Conservation (phyloP, 176 grass and related monocot genomes). For the Carex parvula region DNA sequence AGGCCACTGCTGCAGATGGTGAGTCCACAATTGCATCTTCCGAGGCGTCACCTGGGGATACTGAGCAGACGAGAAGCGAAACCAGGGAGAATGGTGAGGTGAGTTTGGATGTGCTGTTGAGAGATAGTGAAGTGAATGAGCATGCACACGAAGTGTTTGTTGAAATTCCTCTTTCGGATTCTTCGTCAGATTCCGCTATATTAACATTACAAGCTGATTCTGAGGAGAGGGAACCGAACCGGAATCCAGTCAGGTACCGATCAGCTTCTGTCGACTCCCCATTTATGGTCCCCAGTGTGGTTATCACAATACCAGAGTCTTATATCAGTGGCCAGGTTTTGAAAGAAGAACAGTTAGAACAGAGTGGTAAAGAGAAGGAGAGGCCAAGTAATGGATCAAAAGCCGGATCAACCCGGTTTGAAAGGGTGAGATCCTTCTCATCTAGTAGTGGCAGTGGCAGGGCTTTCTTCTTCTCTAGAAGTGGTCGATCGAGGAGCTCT, state of each 20-base stretch:
- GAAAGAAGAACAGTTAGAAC: not conserved
- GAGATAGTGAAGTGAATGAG: not conserved
- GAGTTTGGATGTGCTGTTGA: not conserved
- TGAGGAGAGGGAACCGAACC: not conserved
- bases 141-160: conserved; percentile 14
- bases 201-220: not conserved
- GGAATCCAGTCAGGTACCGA: not conserved
- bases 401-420: not conserved
- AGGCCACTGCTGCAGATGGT: not conserved
- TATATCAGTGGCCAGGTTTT: not conserved
- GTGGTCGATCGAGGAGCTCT: conserved; percentile 23
- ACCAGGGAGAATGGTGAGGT: not conserved
- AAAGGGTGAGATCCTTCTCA: conserved; percentile 26
- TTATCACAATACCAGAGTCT: conserved; percentile 21
- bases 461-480: conserved; percentile 27
- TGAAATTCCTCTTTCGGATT: conserved; percentile 3
- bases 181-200: not conserved
- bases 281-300: conserved; percentile 8
- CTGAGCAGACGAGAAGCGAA: not conserved
- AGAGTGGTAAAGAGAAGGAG: conserved; percentile 12
- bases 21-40: not conserved
- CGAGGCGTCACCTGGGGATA: not conserved
- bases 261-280: conserved; percentile 44
- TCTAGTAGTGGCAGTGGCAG: conserved; percentile 22
- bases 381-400: not conserved